Conservation (phyloP, 1,284 basidiomycete species). For the Xerocomus cyaneibrunnescens region DNA sequence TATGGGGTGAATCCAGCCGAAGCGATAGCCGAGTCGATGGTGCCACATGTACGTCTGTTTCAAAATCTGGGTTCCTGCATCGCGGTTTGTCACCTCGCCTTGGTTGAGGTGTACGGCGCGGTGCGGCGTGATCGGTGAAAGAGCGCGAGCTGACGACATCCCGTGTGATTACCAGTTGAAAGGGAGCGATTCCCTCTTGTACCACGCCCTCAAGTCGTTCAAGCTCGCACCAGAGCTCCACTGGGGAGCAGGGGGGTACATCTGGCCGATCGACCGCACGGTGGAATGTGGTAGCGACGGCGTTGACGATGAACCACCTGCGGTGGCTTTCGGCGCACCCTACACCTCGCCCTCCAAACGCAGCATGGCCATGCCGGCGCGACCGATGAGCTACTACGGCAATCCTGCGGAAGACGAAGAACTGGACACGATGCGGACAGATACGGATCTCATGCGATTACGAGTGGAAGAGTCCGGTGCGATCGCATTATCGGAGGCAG, state of each 20-base stretch:
- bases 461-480: constrained; percentile 69
- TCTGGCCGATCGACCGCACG: constrained; percentile 71
- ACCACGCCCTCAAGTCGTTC: constrained; percentile 72
- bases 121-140: constrained; percentile 13
- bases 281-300: constrained; percentile 60
- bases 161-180: constrained; percentile 52
- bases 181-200: constrained; percentile 70
- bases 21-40: constrained; percentile 63
- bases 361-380: constrained; percentile 26
- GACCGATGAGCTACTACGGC: constrained; percentile 45
- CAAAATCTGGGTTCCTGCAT: constrained; percentile 7
- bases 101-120: constrained; percentile 3
- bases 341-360: constrained; percentile 35
- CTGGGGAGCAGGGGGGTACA: constrained; percentile 76
- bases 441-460: constrained; percentile 47
- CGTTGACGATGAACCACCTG: constrained; percentile 34
- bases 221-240: constrained; percentile 71
- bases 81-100: constrained; percentile 3
- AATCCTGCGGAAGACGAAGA: constrained; percentile 43
- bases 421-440: constrained; percentile 27
- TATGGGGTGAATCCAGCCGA: constrained; percentile 75
- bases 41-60: constrained; percentile 59
- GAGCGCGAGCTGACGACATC: constrained; percentile 19
- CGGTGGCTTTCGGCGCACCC: constrained; percentile 34
- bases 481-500: constrained; percentile 57